A percentile compares a stretch with the other conserved stretches of the same genome.
phyloP scores from a whole-genome alignment of 129 eudicot species.

The Mikania micrantha region DNA sequence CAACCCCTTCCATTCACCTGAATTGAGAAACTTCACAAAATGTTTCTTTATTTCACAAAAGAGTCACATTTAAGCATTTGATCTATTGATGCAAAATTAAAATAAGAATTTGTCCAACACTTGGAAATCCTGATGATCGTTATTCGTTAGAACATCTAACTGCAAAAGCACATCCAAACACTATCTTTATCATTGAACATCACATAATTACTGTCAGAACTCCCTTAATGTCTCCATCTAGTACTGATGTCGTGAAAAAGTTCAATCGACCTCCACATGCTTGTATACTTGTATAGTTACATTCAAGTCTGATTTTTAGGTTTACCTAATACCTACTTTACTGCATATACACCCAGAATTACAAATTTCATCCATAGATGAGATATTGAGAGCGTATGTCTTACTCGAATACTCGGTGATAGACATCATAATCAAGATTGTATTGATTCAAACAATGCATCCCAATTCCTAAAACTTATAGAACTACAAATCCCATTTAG shows the following conservation, averaged over 20 bases:
- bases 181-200: no score
- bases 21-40: neutral
- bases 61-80: neutral
- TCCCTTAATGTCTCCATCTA: neutral
- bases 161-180: neutral
- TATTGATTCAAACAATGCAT: neutral
- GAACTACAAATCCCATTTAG: neutral
- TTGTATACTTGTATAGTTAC: neutral
- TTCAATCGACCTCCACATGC: no score
- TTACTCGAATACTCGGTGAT: no score
- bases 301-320: no score
- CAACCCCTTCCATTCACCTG: neutral
- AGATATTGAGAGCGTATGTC: neutral
- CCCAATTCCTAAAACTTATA: no score
- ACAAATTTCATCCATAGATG: neutral
- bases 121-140: neutral
- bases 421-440: neutral
- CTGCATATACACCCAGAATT: neutral
- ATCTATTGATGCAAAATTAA: neutral
- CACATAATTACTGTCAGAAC: no score
- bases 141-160: neutral
- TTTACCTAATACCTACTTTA: neutral
- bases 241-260: neutral
- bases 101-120: neutral
- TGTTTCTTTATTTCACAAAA: neutral